Evolutionary conservation across 352 stramenopile species (phyloP).

Genomic region (Globisporangium uncinulatum): DNA sequence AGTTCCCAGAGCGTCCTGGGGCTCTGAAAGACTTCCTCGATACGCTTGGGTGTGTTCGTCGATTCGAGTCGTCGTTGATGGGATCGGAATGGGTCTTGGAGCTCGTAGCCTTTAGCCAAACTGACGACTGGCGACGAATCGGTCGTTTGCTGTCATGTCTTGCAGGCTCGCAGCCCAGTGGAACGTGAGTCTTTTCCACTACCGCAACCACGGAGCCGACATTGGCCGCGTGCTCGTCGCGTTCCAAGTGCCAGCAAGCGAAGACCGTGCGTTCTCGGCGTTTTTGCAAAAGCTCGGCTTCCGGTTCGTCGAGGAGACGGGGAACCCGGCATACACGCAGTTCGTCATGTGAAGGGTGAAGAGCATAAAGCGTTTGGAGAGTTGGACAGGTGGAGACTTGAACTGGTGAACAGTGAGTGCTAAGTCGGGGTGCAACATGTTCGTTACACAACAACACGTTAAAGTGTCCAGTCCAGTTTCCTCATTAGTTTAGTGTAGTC

Average conservation of each 20-base stretch:
- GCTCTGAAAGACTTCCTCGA: constrained; percentile 92
- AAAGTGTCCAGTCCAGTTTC: too few relatives aligned
- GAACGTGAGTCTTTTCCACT: constrained; percentile 99
- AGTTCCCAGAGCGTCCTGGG: constrained; percentile 93
- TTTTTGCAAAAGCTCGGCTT: constrained; percentile 77
- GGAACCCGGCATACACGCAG: constrained; percentile 74
- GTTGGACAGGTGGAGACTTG: too few relatives aligned
- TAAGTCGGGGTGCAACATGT: background rate
- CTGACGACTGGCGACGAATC: background rate
- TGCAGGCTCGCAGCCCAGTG: constrained; percentile 46
- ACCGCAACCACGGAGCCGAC: constrained; percentile 98
- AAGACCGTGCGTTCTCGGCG: constrained; percentile 47
- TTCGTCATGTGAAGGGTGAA: constrained; percentile 46
- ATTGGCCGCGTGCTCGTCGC: constrained; percentile 96
- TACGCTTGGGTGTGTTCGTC: constrained; percentile 47
- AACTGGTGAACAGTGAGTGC: too few relatives aligned
- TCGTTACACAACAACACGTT: too few relatives aligned
- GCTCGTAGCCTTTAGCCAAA: background rate
- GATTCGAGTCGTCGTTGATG: background rate
- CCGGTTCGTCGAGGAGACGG: constrained; percentile 76
- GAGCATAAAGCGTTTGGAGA: constrained; percentile 8
- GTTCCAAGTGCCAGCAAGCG: constrained; percentile 85
- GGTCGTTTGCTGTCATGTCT: background rate
- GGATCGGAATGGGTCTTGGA: too few relatives aligned
- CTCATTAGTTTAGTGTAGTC: too few relatives aligned